These are phyloP conservation scores for Quercus aquifolioides DNA, from an alignment of 306 rosid species.

Conservation along the genomic window DNA sequence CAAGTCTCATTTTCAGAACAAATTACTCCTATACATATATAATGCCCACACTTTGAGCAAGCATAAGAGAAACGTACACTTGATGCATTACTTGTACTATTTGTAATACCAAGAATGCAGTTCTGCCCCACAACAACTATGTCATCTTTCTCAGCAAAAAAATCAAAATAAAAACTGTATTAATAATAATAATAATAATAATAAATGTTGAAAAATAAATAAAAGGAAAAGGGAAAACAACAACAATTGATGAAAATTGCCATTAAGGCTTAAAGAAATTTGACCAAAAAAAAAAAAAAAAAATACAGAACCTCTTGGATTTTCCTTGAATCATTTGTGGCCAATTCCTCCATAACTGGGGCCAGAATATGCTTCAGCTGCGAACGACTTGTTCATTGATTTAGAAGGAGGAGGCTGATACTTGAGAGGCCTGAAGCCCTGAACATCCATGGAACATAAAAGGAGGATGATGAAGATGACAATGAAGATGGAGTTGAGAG, in stretches of 20 bases:
- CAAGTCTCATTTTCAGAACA: too few species aligned
- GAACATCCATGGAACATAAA: constrained; percentile 23
- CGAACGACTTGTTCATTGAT: constrained; percentile 9
- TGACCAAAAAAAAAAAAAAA: not conserved
- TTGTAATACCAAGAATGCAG: too few species aligned
- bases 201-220: not conserved
- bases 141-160: not conserved
- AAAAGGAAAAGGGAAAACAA: not conserved
- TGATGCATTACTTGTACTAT: too few species aligned
- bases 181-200: too few species aligned
- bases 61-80: too few species aligned
- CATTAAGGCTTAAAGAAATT: not conserved
- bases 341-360: constrained; percentile 48
- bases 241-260: too few species aligned
- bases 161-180: not conserved
- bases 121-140: too few species aligned
- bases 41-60: too few species aligned
- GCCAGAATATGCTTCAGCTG: constrained; percentile 54
- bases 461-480: constrained; percentile 27
- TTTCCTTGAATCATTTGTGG: not conserved
- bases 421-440: constrained; percentile 36
- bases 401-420: constrained; percentile 2
- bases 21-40: too few species aligned
- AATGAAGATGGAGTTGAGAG: not conserved
- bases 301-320: not conserved